Evolutionary conservation across 805 yeast species (phyloP).

Genomic region (Metschnikowia picachoensis): DNA sequence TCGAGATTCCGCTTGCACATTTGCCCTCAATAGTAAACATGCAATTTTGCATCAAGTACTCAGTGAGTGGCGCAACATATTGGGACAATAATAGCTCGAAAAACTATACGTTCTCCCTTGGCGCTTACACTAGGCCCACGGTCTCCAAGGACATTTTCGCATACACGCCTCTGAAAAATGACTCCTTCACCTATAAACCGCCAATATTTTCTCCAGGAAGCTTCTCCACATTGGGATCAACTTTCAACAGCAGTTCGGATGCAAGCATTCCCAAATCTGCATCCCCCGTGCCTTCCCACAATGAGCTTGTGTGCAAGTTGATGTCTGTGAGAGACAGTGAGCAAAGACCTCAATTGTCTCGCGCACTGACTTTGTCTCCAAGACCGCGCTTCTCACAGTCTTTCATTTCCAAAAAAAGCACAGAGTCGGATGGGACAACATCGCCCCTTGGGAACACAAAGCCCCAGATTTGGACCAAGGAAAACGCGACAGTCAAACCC

Average conservation of each 20-base stretch:
- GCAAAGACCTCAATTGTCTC: constrained; percentile 7
- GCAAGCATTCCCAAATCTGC: background rate
- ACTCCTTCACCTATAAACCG: constrained; percentile 13
- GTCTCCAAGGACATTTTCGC: constrained; percentile 5
- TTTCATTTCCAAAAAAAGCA: constrained; percentile 17
- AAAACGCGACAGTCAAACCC: no score
- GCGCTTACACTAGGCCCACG: constrained; percentile 2
- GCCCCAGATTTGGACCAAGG: background rate
- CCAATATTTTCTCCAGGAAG: constrained; percentile 9
- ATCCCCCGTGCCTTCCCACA: constrained; percentile 7
- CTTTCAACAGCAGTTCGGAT: background rate
- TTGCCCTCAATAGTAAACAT: constrained; percentile 30
- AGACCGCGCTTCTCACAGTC: constrained; percentile 28
- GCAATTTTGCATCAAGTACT: constrained; percentile 33
- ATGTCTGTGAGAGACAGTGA: constrained; percentile 7
- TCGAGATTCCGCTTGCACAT: constrained; percentile 42
- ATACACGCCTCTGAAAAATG: constrained; percentile 4
- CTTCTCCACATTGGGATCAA: background rate
- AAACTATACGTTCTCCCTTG: constrained; percentile 36
- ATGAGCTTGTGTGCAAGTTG: constrained; percentile 14
- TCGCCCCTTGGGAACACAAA: constrained; percentile 2
- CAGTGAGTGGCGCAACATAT: constrained; percentile 23
- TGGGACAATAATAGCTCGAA: constrained; percentile 39
- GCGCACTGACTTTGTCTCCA: constrained; percentile 7
- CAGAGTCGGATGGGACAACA: constrained; percentile 1